Evolutionary conservation across 2,329 filamentous ascomycete species (phyloP).

Genomic region (Ceratocystis eucalypticola): DNA sequence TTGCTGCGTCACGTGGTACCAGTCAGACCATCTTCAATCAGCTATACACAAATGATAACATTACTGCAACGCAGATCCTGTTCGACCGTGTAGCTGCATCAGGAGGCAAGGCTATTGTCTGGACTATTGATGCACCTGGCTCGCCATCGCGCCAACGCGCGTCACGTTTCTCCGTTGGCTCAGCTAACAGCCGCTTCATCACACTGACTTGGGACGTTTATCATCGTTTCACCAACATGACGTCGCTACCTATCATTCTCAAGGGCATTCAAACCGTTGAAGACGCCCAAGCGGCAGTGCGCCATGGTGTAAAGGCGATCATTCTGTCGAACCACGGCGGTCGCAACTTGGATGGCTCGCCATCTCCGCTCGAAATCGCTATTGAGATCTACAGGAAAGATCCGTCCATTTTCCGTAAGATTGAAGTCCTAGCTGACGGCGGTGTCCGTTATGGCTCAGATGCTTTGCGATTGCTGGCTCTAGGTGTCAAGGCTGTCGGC

Average conservation of each 20-base stretch:
- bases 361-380: slow-evolving; percentile 26
- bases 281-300: slow-evolving; percentile 29
- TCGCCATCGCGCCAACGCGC: slow-evolving; percentile 27
- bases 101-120: slow-evolving; percentile 29
- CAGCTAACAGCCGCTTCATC: slow-evolving; percentile 23
- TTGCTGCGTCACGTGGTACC: slow-evolving; percentile 23
- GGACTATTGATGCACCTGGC: slow-evolving; percentile 26
- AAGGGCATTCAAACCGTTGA: slow-evolving; percentile 32
- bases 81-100: slow-evolving; percentile 26
- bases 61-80: slow-evolving; percentile 26
- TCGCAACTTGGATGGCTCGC: slow-evolving; percentile 30
- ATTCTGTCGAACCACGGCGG: slow-evolving; percentile 33
- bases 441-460: slow-evolving; percentile 33
- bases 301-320: slow-evolving; percentile 29
- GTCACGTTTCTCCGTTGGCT: slow-evolving; percentile 29
- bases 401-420: slow-evolving; percentile 23
- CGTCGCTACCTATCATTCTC: slow-evolving; percentile 27
- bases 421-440: slow-evolving; percentile 27
- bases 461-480: slow-evolving; percentile 32
- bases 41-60: slow-evolving; percentile 27
- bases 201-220: slow-evolving; percentile 20
- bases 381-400: slow-evolving; percentile 23
- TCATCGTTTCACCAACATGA: slow-evolving; percentile 16
- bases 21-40: slow-evolving; percentile 22
- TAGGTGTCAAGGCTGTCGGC: slow-evolving; percentile 33